Conservation (phyloP, 805 yeast species). For the Sugiyamaella americana region DNA sequence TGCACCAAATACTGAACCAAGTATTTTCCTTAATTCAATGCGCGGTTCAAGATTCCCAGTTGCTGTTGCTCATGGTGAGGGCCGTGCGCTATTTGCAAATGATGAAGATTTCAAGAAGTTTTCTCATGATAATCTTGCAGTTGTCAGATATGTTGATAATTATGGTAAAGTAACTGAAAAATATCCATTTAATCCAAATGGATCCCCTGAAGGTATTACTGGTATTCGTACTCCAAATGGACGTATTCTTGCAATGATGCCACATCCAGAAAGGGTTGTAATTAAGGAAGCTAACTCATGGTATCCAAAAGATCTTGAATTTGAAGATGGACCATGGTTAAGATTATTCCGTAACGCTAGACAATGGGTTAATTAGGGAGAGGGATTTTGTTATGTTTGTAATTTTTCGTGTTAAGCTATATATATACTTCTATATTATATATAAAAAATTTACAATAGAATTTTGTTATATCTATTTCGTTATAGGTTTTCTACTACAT, state of each 20-base stretch:
- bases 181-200: constrained; percentile 95
- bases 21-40: constrained; percentile 83
- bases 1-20: constrained; percentile 32
- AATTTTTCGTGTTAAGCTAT: neutral
- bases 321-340: constrained; percentile 96
- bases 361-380: constrained; percentile 62
- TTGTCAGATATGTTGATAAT: constrained; percentile 82
- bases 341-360: constrained; percentile 88
- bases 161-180: constrained; percentile 75
- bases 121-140: constrained; percentile 44
- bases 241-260: constrained; percentile 97
- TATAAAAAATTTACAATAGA: neutral
- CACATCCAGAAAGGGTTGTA: constrained; percentile 94
- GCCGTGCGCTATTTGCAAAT: constrained; percentile 68
- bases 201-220: constrained; percentile 87
- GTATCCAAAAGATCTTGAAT: constrained; percentile 65
- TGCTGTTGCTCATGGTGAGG: constrained; percentile 99
- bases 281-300: constrained; percentile 87
- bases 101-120: constrained; percentile 45
- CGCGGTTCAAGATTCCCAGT: constrained; percentile 90
- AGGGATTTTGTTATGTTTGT: neutral
- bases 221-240: constrained; percentile 89
- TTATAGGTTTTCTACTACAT: constrained; percentile 1
- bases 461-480: neutral
- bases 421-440: neutral